Conservation (phyloP, 805 yeast species). For the Schwanniomyces yamadae region DNA sequence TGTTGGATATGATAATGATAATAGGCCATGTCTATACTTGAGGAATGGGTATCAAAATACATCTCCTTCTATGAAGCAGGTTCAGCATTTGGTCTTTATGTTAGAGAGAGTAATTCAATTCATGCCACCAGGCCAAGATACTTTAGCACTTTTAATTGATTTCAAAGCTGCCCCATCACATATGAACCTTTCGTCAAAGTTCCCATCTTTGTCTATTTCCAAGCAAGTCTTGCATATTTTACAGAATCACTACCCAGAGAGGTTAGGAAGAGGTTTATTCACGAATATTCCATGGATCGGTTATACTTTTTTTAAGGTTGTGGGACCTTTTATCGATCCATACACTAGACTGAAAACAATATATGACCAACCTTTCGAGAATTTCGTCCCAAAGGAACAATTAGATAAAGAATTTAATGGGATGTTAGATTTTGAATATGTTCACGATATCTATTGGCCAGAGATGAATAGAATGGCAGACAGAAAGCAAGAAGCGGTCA, state of each 20-base stretch:
- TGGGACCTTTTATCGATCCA: conserved; percentile 60
- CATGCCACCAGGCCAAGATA: conserved; percentile 61
- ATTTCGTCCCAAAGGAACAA: conserved; percentile 53
- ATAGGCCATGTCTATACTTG: conserved; percentile 53
- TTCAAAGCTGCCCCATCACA: conserved; percentile 47
- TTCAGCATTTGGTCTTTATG: conserved; percentile 58
- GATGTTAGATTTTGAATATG: conserved; percentile 49
- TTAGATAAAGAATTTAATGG: conserved; percentile 51
- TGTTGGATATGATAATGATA: conserved; percentile 53
- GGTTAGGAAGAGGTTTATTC: conserved; percentile 53
- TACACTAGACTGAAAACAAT: conserved; percentile 56
- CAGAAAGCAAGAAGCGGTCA: conserved; percentile 30
- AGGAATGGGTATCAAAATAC: conserved; percentile 58
- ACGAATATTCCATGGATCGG: conserved; percentile 59
- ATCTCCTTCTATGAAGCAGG: conserved; percentile 49
- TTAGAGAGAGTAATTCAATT: conserved; percentile 50
- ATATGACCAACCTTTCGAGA: conserved; percentile 57
- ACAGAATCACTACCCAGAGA: conserved; percentile 59
- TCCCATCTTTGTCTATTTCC: conserved; percentile 50
- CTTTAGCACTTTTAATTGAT: conserved; percentile 54
- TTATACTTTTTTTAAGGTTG: conserved; percentile 53
- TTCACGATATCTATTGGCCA: conserved; percentile 55
- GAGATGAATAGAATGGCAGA: conserved; percentile 46
- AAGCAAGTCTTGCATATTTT: conserved; percentile 50
- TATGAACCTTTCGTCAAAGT: conserved; percentile 38